Evolutionary conservation across 1,139 yeast genomes (phyloP).

Genomic region (Candida sojae): DNA sequence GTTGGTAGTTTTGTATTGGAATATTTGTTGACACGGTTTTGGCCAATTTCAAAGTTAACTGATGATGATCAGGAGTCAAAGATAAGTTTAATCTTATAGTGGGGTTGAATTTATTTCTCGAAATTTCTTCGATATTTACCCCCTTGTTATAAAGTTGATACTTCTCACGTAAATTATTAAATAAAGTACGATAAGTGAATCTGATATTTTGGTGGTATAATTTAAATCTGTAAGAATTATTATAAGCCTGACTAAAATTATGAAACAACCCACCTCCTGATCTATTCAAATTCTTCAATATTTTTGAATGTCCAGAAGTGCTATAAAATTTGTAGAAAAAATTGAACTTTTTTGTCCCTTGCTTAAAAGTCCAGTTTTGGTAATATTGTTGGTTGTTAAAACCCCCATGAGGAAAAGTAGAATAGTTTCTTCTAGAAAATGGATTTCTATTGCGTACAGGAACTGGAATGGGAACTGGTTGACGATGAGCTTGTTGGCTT

Average conservation of each 20-base stretch:
- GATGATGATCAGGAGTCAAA: slow-evolving; percentile 38
- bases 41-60: slow-evolving; percentile 39
- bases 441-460: slow-evolving; percentile 4
- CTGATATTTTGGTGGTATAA: slow-evolving; percentile 21
- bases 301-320: slow-evolving; percentile 8
- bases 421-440: slow-evolving; percentile 2
- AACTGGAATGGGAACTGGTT: slow-evolving; percentile 19
- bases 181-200: slow-evolving; percentile 22
- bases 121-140: not conserved
- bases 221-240: slow-evolving; percentile 21
- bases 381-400: slow-evolving; percentile 1
- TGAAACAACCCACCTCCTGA: slow-evolving; percentile 19
- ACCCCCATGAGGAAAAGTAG: not conserved
- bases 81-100: slow-evolving; percentile 24
- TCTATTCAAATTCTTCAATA: slow-evolving; percentile 10
- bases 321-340: slow-evolving; percentile 10
- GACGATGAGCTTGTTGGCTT: slow-evolving; percentile 8
- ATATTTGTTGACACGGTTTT: slow-evolving; percentile 31
- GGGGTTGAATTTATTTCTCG: slow-evolving; percentile 12
- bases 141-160: slow-evolving; percentile 11
- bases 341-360: slow-evolving; percentile 2
- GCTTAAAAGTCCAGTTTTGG: slow-evolving; percentile 10
- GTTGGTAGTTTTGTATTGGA: slow-evolving; percentile 19
- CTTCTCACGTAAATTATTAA: slow-evolving; percentile 14
- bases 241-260: slow-evolving; percentile 27